Percentiles rank a stretch among this genome's conserved stretches.
phyloP scores from a whole-genome alignment of 306 rosid species.

The Myrica gale region DNA sequence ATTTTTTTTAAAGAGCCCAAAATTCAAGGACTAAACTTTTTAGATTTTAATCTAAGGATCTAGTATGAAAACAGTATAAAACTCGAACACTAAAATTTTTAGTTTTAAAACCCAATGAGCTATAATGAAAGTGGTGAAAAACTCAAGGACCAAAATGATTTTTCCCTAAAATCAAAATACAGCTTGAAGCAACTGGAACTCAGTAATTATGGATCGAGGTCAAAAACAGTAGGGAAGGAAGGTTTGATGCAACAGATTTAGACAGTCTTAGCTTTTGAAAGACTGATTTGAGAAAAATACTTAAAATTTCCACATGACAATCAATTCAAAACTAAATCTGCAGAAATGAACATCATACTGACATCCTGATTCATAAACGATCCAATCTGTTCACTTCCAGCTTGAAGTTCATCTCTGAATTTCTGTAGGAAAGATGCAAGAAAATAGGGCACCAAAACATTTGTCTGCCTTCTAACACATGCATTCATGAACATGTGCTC shows the following conservation, averaged over 20 bases:
- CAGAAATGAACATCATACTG: not conserved
- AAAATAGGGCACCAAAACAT: not conserved
- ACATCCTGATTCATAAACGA: not conserved
- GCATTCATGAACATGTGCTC: not conserved
- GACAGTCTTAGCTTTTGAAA: not conserved
- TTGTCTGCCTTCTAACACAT: not conserved
- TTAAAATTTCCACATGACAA: not conserved
- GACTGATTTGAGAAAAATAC: too few species aligned
- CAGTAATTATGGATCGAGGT: too few species aligned
- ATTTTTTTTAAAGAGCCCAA: too few species aligned
- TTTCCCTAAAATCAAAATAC: too few species aligned
- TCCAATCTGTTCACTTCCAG: not conserved
- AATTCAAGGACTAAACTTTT: too few species aligned
- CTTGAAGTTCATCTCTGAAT: conserved; percentile 14
- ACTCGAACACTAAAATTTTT: too few species aligned
- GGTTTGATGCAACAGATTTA: not conserved
- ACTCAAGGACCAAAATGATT: too few species aligned
- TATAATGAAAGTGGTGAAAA: too few species aligned
- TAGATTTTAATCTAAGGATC: too few species aligned
- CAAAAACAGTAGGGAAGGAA: not conserved
- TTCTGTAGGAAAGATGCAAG: conserved; percentile 2
- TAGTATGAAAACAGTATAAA: too few species aligned
- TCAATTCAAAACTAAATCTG: not conserved
- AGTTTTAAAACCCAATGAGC: too few species aligned
- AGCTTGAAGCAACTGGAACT: too few species aligned